Percentiles rank a stretch among this genome's conserved stretches.
phyloP scores from a whole-genome alignment of 208 protist genomes.

The Acanthamoeba triangularis region DNA sequence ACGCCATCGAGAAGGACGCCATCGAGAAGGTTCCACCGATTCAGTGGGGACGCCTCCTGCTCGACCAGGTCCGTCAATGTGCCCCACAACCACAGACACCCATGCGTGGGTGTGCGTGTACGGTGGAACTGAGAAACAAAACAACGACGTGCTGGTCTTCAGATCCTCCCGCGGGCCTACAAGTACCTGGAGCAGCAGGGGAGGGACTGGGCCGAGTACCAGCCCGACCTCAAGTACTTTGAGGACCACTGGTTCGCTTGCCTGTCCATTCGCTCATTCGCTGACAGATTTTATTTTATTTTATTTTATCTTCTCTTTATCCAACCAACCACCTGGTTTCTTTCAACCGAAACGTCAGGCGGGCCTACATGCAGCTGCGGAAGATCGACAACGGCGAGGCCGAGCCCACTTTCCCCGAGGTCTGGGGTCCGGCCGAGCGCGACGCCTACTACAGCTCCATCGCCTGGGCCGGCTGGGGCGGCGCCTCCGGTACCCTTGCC shows the following conservation, averaged over 20 bases:
- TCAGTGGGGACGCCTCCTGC: slow-evolving; percentile 63
- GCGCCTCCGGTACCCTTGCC: slow-evolving; percentile 25
- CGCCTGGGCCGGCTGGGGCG: slow-evolving; percentile 80
- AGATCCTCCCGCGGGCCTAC: slow-evolving; percentile 57
- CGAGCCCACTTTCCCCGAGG: background rate
- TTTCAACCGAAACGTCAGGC: slow-evolving; percentile 25
- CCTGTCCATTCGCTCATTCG: background rate
- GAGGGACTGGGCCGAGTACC: background rate
- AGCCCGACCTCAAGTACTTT: background rate
- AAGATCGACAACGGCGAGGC: slow-evolving; percentile 32
- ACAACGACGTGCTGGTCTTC: background rate
- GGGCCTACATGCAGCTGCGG: slow-evolving; percentile 55
- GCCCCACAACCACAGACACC: too few species aligned
- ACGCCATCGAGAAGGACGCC: too few species aligned
- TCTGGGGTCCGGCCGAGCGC: slow-evolving; percentile 43
- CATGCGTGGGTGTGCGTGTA: background rate
- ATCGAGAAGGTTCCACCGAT: slow-evolving; percentile 58
- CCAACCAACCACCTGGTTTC: background rate
- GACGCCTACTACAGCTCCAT: slow-evolving; percentile 71
- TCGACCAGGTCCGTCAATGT: background rate
- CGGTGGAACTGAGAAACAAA: background rate
- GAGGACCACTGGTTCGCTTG: slow-evolving; percentile 36
- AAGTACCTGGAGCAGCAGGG: slow-evolving; percentile 64
- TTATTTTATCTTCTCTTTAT: too few species aligned
- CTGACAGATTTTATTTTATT: background rate